phyloP scores from a whole-genome alignment of 2,329 filamentous ascomycete species.

The Calonectria crousiana region DNA sequence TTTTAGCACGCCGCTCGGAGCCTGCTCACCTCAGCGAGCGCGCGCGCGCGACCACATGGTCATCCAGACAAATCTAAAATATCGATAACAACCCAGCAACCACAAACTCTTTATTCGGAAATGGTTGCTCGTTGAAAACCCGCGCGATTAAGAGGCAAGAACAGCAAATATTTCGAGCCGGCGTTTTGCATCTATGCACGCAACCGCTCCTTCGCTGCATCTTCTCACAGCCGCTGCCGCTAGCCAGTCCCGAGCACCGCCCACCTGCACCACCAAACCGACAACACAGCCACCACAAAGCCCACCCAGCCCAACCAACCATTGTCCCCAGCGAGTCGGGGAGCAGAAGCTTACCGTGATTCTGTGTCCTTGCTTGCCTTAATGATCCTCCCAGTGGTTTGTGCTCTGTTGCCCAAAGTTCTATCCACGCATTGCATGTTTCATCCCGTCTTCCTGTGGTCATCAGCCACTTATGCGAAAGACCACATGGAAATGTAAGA shows the following conservation, averaged over 20 bases:
- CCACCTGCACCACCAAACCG: not conserved
- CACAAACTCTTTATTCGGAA: not conserved
- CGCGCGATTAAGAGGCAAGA: not conserved
- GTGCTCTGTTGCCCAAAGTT: not conserved
- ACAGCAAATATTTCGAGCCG: not conserved
- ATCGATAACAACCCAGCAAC: not conserved
- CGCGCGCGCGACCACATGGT: not conserved
- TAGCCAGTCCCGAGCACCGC: not conserved
- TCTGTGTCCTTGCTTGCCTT: not conserved
- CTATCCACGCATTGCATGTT: not conserved
- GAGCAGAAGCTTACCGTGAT: no score
- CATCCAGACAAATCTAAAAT: not conserved
- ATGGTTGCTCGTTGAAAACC: not conserved
- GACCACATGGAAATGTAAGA: not conserved
- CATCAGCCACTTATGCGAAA: not conserved
- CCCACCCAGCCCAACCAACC: not conserved
- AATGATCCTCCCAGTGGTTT: not conserved
- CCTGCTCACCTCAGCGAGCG: not conserved
- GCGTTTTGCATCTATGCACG: not conserved
- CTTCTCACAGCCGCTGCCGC: not conserved
- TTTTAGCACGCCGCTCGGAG: not conserved
- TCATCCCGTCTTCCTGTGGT: not conserved
- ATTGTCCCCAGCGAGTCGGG: not conserved
- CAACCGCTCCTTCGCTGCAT: not conserved
- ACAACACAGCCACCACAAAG: conserved; percentile 2